Percentiles rank a stretch among this genome's conserved stretches.
These are phyloP conservation scores for Ogataea polymorpha DNA, from an alignment of 805 yeast species.

Conservation along the genomic window DNA sequence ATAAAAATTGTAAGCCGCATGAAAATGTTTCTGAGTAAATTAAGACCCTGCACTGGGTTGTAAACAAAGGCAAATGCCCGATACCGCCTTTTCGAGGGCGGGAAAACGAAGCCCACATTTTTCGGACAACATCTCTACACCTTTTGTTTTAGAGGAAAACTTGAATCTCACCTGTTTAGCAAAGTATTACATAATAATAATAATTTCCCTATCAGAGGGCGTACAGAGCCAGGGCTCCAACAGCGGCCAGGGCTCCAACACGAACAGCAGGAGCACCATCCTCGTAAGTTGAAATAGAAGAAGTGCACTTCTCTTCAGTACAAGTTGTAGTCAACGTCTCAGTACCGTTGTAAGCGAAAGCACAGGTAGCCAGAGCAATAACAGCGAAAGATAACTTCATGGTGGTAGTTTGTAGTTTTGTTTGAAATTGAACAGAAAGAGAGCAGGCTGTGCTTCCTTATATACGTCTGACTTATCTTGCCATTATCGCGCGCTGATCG, in stretches of 20 bases:
- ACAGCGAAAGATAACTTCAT: conserved; percentile 19
- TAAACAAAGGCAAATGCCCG: neutral
- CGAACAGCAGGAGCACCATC: conserved; percentile 26
- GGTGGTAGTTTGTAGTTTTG: neutral
- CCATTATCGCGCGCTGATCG: conserved; percentile 1
- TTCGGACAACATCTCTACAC: neutral
- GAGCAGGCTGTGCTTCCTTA: neutral
- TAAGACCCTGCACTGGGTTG: neutral
- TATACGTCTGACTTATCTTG: neutral
- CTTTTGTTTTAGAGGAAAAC: neutral
- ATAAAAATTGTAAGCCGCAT: neutral
- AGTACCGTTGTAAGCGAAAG: conserved; percentile 18
- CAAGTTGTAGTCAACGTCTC: conserved; percentile 19
- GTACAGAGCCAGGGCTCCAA: conserved; percentile 29
- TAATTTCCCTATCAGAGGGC: conserved; percentile 18
- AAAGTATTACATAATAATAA: neutral
- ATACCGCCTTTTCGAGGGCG: neutral
- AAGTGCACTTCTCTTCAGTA: conserved; percentile 15
- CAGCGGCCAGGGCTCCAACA: conserved; percentile 26
- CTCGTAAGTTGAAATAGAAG: conserved; percentile 20
- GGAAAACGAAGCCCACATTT: neutral
- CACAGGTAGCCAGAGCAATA: conserved; percentile 15
- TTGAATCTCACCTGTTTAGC: neutral
- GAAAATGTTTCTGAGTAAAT: neutral
- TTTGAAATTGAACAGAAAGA: neutral